Evolutionary conservation across 352 stramenopile genomes (phyloP), one percentile per base, ranked within the genome.

Genomic region (Phytophthora citrophthora): DNA sequence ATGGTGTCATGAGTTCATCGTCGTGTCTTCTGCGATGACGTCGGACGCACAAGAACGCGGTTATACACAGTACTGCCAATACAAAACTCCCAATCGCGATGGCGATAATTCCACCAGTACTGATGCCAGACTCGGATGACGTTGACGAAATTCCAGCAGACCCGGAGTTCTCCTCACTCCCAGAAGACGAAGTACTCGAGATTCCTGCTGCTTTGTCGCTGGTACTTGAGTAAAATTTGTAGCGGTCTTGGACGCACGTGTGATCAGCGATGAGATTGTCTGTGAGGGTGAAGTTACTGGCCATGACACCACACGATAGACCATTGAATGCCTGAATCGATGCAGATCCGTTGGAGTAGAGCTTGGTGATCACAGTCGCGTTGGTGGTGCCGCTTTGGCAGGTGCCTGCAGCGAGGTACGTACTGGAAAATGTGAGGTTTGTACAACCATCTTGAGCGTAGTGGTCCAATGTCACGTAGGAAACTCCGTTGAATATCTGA

Each of bases 401-500:
- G 13, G 60, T 68, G 10, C 60, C 60, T 4, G 60, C 60, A 20
- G 51, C 51, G 5, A 68, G 36, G 38, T 57, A 68, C 1, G 60
- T 52, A 26, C 60, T 68, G 6, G 60, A 57, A 38, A 62, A 68
- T 3, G 49, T 56, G 18, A 62, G 51, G 23, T 62, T 20, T 3
- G 44, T 3, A 24, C 58, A 67, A 0, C 34, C 49, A 12, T 50
- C 34, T 5, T 24, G 12, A 5, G 6, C n/a, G 15, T 48, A 68
- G 15, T 52, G 32, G 24, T 62, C 60, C 9, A 62, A 44, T 5
- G 51, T 68, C 24, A 68, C 60, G 27, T 52, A 68, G 2, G 51
- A 62, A n/a, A 68, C 51, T 27, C 51, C 51, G 27, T 68, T 68
- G 51, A 68, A 68, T 29, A 62, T 45, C 2, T 68, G 27, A 1